Percentiles rank a stretch among this genome's conserved stretches.
phyloP scores from a whole-genome alignment of 2,329 filamentous ascomycete genomes.

The Cadophora malorum region DNA sequence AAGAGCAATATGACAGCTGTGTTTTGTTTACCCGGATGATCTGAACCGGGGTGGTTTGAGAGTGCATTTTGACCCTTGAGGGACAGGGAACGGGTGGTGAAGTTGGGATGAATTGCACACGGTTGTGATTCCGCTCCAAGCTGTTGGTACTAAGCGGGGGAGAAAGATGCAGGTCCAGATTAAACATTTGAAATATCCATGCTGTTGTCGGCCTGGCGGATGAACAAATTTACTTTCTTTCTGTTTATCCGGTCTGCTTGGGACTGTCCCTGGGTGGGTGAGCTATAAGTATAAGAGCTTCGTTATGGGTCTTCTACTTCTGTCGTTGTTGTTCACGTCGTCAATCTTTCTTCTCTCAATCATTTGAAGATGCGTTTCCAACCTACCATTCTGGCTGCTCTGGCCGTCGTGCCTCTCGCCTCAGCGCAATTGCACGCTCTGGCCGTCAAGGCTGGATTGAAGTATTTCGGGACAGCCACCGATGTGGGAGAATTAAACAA shows the following conservation, averaged over 20 bases:
- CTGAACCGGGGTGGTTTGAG: background rate
- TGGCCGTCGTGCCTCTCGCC: slow-evolving; percentile 34
- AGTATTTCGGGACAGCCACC: slow-evolving; percentile 64
- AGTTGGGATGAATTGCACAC: background rate
- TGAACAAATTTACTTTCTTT: slow-evolving; percentile 10
- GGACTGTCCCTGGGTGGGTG: background rate
- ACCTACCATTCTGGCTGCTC: slow-evolving; percentile 19
- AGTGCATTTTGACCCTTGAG: background rate
- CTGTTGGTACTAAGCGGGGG: slow-evolving; percentile 17
- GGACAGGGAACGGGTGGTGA: background rate
- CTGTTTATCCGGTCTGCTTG: slow-evolving; percentile 15
- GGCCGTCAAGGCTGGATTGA: slow-evolving; percentile 60
- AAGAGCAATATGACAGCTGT: background rate
- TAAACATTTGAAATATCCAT: slow-evolving; percentile 15
- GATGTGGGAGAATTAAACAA: slow-evolving; percentile 62
- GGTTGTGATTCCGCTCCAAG: slow-evolving; percentile 1
- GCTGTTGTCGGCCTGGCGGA: slow-evolving; percentile 20
- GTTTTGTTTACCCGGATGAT: slow-evolving; percentile 13
- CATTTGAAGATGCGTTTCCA: slow-evolving; percentile 32
- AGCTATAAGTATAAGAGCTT: slow-evolving; percentile 9
- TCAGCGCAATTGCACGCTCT: slow-evolving; percentile 56
- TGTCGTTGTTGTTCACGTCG: background rate
- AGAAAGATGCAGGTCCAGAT: slow-evolving; percentile 27
- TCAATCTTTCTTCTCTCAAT: background rate
- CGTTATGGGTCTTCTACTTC: background rate